Percentiles rank a stretch among this genome's conserved stretches.
phyloP scores from a whole-genome alignment of 2,329 filamentous ascomycete species.

The Nemania abortiva region DNA sequence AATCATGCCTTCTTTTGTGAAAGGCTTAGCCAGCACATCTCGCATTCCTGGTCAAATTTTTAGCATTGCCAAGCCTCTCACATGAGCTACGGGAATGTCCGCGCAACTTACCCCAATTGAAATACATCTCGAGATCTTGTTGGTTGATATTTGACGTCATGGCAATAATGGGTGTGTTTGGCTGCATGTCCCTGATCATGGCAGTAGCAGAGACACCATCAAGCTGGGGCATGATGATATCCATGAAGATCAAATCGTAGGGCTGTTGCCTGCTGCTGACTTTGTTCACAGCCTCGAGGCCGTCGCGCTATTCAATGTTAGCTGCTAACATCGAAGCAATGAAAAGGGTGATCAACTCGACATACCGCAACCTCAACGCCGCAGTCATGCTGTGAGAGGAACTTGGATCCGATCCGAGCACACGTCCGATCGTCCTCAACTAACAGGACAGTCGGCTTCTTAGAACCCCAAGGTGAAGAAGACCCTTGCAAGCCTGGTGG shows the following conservation, averaged over 20 bases:
- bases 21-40: slow-evolving; percentile 95
- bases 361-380: slow-evolving; percentile 74
- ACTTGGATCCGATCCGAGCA: slow-evolving; percentile 75
- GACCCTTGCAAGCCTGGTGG: slow-evolving; percentile 53
- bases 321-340: slow-evolving; percentile 22
- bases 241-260: slow-evolving; percentile 83
- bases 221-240: slow-evolving; percentile 96
- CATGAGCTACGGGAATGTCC: not conserved
- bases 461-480: slow-evolving; percentile 67
- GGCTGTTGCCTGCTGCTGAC: slow-evolving; percentile 67
- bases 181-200: slow-evolving; percentile 88
- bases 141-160: slow-evolving; percentile 99
- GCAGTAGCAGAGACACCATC: slow-evolving; percentile 96
- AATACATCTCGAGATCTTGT: slow-evolving; percentile 97
- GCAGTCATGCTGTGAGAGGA: slow-evolving; percentile 74
- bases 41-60: slow-evolving; percentile 81
- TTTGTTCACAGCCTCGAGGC: slow-evolving; percentile 90
- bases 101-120: slow-evolving; percentile 82
- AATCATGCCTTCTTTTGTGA: slow-evolving; percentile 88
- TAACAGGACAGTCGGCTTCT: slow-evolving; percentile 83
- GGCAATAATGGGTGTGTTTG: slow-evolving; percentile 88
- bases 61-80: slow-evolving; percentile 27
- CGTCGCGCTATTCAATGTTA: slow-evolving; percentile 73
- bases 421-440: slow-evolving; percentile 85
- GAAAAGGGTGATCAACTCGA: slow-evolving; percentile 49